phyloP scores from a whole-genome alignment of 2,329 filamentous ascomycete genomes.

The Aspergillus eucalypticola region DNA sequence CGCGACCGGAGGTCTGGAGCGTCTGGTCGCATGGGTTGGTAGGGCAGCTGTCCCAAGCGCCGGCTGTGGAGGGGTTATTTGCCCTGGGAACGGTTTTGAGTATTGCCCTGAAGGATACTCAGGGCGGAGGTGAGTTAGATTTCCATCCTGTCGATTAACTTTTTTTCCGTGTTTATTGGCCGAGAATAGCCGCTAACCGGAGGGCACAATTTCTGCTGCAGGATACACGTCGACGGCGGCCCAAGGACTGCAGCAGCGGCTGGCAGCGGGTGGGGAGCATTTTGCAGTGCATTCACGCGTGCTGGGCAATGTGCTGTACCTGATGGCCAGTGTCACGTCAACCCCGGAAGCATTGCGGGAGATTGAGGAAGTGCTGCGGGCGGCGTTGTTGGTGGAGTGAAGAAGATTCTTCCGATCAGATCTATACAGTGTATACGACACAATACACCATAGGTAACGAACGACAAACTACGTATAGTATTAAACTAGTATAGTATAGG shows the following conservation, averaged over 20 bases:
- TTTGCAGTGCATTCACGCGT: conserved; percentile 60
- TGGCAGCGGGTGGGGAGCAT: conserved; percentile 44
- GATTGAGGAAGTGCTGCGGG: conserved; percentile 44
- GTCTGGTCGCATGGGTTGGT: conserved; percentile 68
- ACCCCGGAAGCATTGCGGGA: conserved; percentile 42
- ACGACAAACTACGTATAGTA: too few relatives aligned
- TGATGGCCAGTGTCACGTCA: conserved; percentile 60
- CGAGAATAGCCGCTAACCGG: conserved; percentile 15
- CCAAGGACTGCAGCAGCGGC: conserved; percentile 52
- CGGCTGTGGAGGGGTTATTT: conserved; percentile 65
- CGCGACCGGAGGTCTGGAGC: conserved; percentile 58
- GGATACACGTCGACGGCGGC: conserved; percentile 61
- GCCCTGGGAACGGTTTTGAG: conserved; percentile 74
- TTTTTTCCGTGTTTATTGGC: neutral
- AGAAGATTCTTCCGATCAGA: neutral
- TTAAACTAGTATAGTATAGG: too few relatives aligned
- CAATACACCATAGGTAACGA: too few relatives aligned
- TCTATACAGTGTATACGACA: too few relatives aligned
- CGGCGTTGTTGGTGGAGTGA: conserved; percentile 34
- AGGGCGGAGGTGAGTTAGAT: conserved; percentile 44
- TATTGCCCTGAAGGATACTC: conserved; percentile 57
- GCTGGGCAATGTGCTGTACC: conserved; percentile 61
- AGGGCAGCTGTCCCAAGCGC: conserved; percentile 56
- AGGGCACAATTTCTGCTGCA: conserved; percentile 14
- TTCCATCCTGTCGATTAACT: too few relatives aligned